phyloP scores from a whole-genome alignment of 2,329 filamentous ascomycete species.

The Fusarium pininemorale region DNA sequence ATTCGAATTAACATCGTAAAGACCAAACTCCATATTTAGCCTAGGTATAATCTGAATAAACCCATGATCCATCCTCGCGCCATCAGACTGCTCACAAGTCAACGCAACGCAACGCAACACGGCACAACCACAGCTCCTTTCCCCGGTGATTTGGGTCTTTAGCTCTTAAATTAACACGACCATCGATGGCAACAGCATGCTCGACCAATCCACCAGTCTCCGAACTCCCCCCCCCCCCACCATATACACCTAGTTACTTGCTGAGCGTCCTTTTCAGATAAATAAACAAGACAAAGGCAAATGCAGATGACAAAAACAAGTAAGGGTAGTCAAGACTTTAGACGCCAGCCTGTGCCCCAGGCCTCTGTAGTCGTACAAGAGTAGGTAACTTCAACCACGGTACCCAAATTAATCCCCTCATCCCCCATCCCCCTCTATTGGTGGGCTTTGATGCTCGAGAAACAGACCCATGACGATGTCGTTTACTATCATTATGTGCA shows the following conservation, averaged over 20 bases:
- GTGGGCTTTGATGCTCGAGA: slow-evolving; percentile 21
- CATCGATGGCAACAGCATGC: slow-evolving; percentile 24
- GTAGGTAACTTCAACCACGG: slow-evolving; percentile 45
- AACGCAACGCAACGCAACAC: not conserved
- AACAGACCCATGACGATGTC: slow-evolving; percentile 25
- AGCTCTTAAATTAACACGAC: slow-evolving; percentile 23
- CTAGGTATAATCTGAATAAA: slow-evolving; percentile 42
- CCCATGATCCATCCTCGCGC: slow-evolving; percentile 38
- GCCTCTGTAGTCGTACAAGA: slow-evolving; percentile 47
- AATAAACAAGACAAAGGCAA: slow-evolving; percentile 19
- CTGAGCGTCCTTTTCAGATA: slow-evolving; percentile 24
- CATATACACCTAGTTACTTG: slow-evolving; percentile 27
- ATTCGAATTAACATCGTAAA: slow-evolving; percentile 13
- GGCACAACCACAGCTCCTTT: not conserved
- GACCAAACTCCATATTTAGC: slow-evolving; percentile 39
- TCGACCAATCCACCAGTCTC: slow-evolving; percentile 10
- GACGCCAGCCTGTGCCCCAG: slow-evolving; percentile 37
- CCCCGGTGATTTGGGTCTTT: slow-evolving; percentile 5
- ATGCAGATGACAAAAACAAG: slow-evolving; percentile 18
- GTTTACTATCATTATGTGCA: slow-evolving; percentile 28
- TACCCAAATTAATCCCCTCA: slow-evolving; percentile 45
- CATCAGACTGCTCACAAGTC: slow-evolving; percentile 27
- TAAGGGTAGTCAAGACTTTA: slow-evolving; percentile 28
- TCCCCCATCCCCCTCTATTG: slow-evolving; percentile 29
- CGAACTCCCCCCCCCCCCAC: slow-evolving; percentile 19